Conservation (phyloP, 2,329 filamentous ascomycete species). For the Colletotrichum lentis region DNA sequence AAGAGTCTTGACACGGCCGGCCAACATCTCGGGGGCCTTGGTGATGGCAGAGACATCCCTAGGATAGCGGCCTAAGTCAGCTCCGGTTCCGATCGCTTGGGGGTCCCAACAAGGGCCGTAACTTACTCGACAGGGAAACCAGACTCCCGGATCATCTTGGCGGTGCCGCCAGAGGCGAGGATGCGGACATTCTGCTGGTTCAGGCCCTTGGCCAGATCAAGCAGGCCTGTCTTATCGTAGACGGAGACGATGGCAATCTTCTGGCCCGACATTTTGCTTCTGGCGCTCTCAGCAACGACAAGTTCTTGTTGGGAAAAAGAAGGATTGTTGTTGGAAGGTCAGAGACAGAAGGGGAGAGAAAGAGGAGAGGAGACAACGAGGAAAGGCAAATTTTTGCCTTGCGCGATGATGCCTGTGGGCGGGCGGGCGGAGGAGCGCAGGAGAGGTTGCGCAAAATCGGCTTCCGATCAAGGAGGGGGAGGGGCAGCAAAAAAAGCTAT, state of each 20-base stretch:
- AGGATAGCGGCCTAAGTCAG: background rate
- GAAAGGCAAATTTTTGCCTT: slow-evolving; percentile 33
- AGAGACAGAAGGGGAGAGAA: background rate
- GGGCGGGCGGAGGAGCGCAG: slow-evolving; percentile 16
- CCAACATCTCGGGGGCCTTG: slow-evolving; percentile 95
- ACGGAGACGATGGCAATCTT: slow-evolving; percentile 92
- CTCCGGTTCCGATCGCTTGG: background rate
- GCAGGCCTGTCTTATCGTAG: slow-evolving; percentile 96
- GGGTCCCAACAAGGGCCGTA: background rate
- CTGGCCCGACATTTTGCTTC: slow-evolving; percentile 49
- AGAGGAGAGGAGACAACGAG: background rate
- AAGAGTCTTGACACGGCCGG: slow-evolving; percentile 85
- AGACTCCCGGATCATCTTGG: slow-evolving; percentile 95
- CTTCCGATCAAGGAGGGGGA: slow-evolving; percentile 37
- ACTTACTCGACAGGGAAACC: slow-evolving; percentile 93
- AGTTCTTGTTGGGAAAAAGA: slow-evolving; percentile 6
- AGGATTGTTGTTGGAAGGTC: slow-evolving; percentile 15
- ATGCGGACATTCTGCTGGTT: slow-evolving; percentile 90
- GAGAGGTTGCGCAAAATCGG: slow-evolving; percentile 34
- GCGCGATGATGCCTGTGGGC: slow-evolving; percentile 33
- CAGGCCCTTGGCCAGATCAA: slow-evolving; percentile 91
- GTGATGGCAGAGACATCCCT: slow-evolving; percentile 98
- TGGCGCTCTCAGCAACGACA: slow-evolving; percentile 43
- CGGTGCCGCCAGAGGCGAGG: slow-evolving; percentile 92
- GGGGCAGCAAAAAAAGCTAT: slow-evolving; percentile 22